Conservation (phyloP, 768 basidiomycete genomes). For the Boletus speciosus region DNA sequence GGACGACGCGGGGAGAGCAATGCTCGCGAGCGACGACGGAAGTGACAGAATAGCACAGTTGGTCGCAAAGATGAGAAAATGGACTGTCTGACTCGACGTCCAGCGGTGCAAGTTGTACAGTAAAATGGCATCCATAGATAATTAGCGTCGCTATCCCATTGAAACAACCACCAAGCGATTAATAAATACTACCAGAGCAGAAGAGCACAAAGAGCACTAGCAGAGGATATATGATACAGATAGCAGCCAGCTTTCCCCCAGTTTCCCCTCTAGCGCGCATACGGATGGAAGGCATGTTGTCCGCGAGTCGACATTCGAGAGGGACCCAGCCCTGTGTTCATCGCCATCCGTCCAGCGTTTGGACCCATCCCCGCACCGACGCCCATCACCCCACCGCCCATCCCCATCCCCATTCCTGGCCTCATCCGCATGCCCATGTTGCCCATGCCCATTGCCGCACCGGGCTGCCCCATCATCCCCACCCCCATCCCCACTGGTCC, state of each 20-base stretch:
- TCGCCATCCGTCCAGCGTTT: constrained; percentile 39
- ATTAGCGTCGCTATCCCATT: not conserved
- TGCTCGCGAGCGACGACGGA: constrained; percentile 17
- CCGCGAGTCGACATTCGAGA: constrained; percentile 48
- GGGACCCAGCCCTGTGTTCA: constrained; percentile 45
- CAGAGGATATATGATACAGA: constrained; percentile 32
- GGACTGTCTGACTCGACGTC: constrained; percentile 13
- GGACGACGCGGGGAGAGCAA: constrained; percentile 38
- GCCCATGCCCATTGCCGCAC: constrained; percentile 19
- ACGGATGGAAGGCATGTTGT: constrained; percentile 64
- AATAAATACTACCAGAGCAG: constrained; percentile 18
- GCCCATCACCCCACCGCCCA: constrained; percentile 39
- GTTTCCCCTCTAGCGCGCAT: constrained; percentile 41
- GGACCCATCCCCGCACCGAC: constrained; percentile 28
- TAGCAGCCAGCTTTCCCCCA: not conserved
- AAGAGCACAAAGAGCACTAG: constrained; percentile 16
- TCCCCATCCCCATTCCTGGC: constrained; percentile 38
- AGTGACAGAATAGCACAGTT: constrained; percentile 15
- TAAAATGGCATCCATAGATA: constrained; percentile 5
- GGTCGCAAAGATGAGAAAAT: constrained; percentile 34
- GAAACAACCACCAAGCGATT: not conserved
- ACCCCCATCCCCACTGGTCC: constrained; percentile 39
- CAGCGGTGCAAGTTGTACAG: constrained; percentile 4
- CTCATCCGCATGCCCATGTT: constrained; percentile 36
- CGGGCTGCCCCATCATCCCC: constrained; percentile 33